Base-by-base conservation (phyloP, 805 yeast genomes). In the Kluyveromyces siamensis region DNA sequence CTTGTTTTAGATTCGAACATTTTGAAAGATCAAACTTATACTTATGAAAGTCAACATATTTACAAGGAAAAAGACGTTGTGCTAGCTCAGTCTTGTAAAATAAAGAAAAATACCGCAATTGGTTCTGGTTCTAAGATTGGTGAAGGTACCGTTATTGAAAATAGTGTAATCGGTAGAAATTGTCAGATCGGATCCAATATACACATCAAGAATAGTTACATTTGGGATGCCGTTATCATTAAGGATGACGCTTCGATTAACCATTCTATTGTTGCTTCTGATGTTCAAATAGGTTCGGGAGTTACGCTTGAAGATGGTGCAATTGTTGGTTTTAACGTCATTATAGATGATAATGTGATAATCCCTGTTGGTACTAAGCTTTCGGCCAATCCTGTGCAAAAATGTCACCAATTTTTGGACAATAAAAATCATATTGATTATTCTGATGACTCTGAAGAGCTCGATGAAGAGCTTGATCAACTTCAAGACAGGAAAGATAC, bases 31-130 rank as follows among this genome's bases (percentile, higher is more conserved):
- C 88, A 85, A 60, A 76, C 87, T 1, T 93, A 87, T 63, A 70
- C 81, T 2, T 88, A 88, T 66, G 95, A 84, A 58, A 76, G 84
- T 46, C 84, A 87, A 47, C 95, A 93, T 65, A 79, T 91, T 47
- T 93, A 93, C 67, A 89, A 89, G 67, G 97, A 90, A 62, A 78
- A 80, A 37, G 84, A 83, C 55, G 91, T 91, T n/a, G 81, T 88
- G 8, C 73, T 91, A 55, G 96, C 97, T 0, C 96, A 91, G 62
- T 83, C 93, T n/a, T 89, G 97, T 69, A 80, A 80, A 55, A 80
- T 93, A 51, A 87, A 85, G 17, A 78, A 82, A 48, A 75, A 87
- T 55, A 86, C 95, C 1, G 86, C 88, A 2, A 84, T 93, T 54
- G 99, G 98, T 2, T 71, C 83, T 1, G 75, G 79, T 46, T 75